Evolutionary conservation across 208 protist species (phyloP).

Genomic region (Herpetomonas tarakana): DNA sequence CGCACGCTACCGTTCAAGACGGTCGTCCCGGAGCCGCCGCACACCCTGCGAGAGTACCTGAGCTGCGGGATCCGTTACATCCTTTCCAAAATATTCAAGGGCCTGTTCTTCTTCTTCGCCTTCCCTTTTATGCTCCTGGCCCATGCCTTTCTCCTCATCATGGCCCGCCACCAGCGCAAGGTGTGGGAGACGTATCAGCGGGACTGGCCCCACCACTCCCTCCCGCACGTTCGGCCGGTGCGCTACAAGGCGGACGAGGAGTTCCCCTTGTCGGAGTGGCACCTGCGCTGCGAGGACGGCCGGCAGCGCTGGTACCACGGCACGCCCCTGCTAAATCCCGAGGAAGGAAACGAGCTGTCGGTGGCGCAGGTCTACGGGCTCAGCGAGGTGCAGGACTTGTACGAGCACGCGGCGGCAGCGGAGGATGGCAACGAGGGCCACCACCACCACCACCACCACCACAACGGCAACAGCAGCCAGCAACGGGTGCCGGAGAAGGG

Average conservation of each 20-base stretch:
- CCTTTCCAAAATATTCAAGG: background rate
- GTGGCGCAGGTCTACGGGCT: conserved; percentile 51
- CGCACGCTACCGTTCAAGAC: conserved; percentile 50
- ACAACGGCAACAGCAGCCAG: no score
- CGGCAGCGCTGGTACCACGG: conserved; percentile 87
- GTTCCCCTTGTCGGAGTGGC: conserved; percentile 72
- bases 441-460: no score
- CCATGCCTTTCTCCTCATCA: conserved; percentile 44
- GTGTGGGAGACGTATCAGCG: conserved; percentile 16
- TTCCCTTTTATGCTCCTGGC: conserved; percentile 31
- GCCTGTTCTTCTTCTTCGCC: conserved; percentile 29
- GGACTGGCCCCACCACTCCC: conserved; percentile 31
- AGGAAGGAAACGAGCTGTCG: conserved; percentile 58
- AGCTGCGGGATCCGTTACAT: conserved; percentile 1
- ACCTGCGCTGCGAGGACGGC: conserved; percentile 83
- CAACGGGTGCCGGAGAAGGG: background rate
- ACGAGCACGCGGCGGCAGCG: conserved; percentile 17
- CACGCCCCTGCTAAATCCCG: conserved; percentile 36
- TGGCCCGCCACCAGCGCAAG: conserved; percentile 36
- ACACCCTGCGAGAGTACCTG: conserved; percentile 46
- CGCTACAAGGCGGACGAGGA: conserved; percentile 13
- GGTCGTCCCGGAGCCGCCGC: conserved; percentile 60
- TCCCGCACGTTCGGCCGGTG: conserved; percentile 40
- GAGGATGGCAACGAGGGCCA: background rate
- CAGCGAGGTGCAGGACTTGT: conserved; percentile 27